Conservation (phyloP, 192 early-diverging fungal genomes). For the Coemansia sp. region DNA sequence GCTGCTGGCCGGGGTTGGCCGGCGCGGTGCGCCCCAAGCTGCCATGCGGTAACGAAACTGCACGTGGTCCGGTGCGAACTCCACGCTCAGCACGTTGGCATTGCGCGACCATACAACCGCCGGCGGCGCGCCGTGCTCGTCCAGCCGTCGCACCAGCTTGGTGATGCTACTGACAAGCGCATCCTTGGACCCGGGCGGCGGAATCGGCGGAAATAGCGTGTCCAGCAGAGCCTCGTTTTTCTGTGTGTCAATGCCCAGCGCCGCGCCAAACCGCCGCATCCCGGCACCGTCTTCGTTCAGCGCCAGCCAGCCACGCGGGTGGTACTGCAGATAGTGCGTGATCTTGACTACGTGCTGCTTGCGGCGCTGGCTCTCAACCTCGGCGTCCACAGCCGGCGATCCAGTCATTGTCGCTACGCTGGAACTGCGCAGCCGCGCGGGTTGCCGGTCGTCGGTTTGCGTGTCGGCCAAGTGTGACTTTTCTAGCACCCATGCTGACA, state of each 20-base stretch:
- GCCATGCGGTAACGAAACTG: slow-evolving; percentile 21
- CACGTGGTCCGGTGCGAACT: neutral
- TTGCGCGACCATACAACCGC: slow-evolving; percentile 40
- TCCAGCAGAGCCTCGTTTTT: neutral
- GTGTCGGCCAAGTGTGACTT: slow-evolving; percentile 10
- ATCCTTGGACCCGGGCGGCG: slow-evolving; percentile 7
- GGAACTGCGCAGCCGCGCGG: neutral
- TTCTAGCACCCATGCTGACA: slow-evolving; percentile 39
- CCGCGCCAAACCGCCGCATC: slow-evolving; percentile 3
- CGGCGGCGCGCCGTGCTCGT: slow-evolving; percentile 25
- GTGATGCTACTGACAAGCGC: slow-evolving; percentile 10
- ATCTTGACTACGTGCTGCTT: slow-evolving; percentile 33
- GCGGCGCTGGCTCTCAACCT: slow-evolving; percentile 26
- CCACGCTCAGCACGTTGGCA: slow-evolving; percentile 9
- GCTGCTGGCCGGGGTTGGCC: neutral
- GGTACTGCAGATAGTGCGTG: slow-evolving; percentile 30
- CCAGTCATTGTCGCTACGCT: slow-evolving; percentile 23
- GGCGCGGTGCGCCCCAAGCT: slow-evolving; percentile 8
- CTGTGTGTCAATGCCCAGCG: slow-evolving; percentile 4
- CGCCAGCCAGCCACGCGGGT: slow-evolving; percentile 42
- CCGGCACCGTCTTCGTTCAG: neutral
- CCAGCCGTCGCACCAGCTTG: slow-evolving; percentile 9
- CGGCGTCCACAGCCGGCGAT: slow-evolving; percentile 29
- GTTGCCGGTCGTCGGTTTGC: neutral
- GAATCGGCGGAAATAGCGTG: slow-evolving; percentile 15